Conservation (phyloP, 495 filamentous ascomycete genomes). For the Neohortaea acidophila region DNA sequence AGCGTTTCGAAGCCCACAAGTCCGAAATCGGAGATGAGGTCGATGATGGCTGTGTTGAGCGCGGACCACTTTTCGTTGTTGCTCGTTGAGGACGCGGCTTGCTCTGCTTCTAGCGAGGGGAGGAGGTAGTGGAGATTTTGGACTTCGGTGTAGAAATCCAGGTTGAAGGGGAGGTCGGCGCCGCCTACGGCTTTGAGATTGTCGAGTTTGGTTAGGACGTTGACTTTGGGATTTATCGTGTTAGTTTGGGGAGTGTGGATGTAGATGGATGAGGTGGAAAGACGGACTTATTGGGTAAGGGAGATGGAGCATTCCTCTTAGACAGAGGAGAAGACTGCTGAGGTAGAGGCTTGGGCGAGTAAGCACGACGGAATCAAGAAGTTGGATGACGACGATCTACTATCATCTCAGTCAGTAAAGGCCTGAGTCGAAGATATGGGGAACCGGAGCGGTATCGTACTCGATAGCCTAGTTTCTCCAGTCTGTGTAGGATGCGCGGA, state of each 20-base stretch:
- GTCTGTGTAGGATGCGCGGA: slow-evolving; percentile 72
- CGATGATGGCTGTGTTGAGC: slow-evolving; percentile 72
- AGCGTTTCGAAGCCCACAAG: slow-evolving; percentile 85
- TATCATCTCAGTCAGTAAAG: slow-evolving; percentile 11
- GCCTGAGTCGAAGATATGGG: slow-evolving; percentile 1
- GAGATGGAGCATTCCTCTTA: slow-evolving; percentile 94
- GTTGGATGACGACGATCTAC: slow-evolving; percentile 77
- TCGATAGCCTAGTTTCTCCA: slow-evolving; percentile 86
- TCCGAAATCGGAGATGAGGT: slow-evolving; percentile 74
- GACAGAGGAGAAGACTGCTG: slow-evolving; percentile 76
- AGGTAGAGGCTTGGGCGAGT: slow-evolving; percentile 88
- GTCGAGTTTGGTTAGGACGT: slow-evolving; percentile 95
- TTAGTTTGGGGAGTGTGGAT: not conserved
- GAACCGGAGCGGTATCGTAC: slow-evolving; percentile 37
- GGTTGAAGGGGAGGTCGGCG: slow-evolving; percentile 71
- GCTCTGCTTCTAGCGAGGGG: slow-evolving; percentile 50
- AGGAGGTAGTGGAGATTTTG: slow-evolving; percentile 77
- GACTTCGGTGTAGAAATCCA: slow-evolving; percentile 97
- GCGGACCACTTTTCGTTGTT: slow-evolving; percentile 48
- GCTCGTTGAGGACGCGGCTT: slow-evolving; percentile 10
- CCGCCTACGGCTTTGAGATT: slow-evolving; percentile 54
- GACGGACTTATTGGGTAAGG: slow-evolving; percentile 52
- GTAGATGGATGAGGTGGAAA: not conserved
- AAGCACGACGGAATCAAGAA: slow-evolving; percentile 82
- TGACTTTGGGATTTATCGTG: slow-evolving; percentile 33